Percentiles rank a stretch among this genome's conserved stretches.
phyloP scores from a whole-genome alignment of 441 rosid species.

The Omphalea diandra region DNA sequence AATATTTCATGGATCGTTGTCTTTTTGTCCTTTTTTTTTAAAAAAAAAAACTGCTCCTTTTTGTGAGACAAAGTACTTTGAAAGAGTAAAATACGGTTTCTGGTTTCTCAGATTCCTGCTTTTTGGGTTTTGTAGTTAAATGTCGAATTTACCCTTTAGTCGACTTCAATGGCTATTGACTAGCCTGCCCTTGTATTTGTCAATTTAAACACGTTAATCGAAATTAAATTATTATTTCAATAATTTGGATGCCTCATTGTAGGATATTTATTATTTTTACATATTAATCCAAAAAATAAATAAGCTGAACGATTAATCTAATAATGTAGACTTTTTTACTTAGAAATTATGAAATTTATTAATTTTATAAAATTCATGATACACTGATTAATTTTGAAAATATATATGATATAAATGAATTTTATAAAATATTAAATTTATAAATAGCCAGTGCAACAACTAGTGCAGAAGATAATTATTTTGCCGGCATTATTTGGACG shows the following conservation, averaged over 20 bases:
- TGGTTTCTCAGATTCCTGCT: constrained; percentile 15
- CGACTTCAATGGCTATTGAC: constrained; percentile 4
- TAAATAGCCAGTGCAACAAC: neutral
- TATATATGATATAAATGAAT: too few species aligned
- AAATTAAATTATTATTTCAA: neutral
- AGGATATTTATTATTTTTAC: too few species aligned
- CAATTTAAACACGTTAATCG: too few species aligned
- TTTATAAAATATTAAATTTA: too few species aligned
- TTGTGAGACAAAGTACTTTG: constrained; percentile 23
- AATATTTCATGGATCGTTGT: neutral
- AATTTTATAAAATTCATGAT: too few species aligned
- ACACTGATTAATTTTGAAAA: neutral
- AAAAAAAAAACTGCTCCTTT: too few species aligned
- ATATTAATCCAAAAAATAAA: too few species aligned
- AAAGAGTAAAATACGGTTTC: constrained; percentile 15
- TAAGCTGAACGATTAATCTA: too few species aligned
- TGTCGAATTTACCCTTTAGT: neutral
- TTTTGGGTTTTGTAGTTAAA: constrained; percentile 3
- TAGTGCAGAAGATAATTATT: neutral
- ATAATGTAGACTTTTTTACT: too few species aligned
- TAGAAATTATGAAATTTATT: too few species aligned
- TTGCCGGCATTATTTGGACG: constrained; percentile 3
- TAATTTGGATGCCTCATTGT: too few species aligned
- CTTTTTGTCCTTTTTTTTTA: too few species aligned
- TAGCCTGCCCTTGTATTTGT: neutral